Evolutionary conservation across 495 filamentous ascomycete species (phyloP), one percentile per base, ranked within the genome.

Genomic region (Monascus purpureus): DNA sequence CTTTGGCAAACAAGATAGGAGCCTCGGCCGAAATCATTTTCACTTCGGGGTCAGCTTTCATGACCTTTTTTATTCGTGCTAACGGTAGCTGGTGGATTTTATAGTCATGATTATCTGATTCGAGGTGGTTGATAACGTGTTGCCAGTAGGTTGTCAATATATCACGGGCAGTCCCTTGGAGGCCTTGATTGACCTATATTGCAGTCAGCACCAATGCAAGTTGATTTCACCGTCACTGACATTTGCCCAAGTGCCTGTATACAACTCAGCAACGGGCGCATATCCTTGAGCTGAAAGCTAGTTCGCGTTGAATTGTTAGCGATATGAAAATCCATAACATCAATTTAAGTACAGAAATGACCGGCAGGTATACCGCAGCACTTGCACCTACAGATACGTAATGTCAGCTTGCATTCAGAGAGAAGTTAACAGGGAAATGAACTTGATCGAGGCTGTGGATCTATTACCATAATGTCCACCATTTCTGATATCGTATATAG

Each of bases 1-100:
- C 90, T 63, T 97, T 97, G 29, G 90, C 90, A 49, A 97, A 97
- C 11, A 97, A 63, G 47, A 97, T 97, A 8, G 90, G 90, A 4
- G 90, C 90, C 59, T 97, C 90, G 13, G 90, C 90, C 8, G 86
- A 94, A 31, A 97, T 97, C 90, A 97, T 97, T 62, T 97, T 97
- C 30, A 97, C 90, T 41, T 97, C 90, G 1, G 90, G 90, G 43
- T 97, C 90, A 2, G 90, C 90, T 59, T 97, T 97, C 90, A 97
- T 97, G 43, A 97, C 90, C 53, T 97, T 97, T 69, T 96, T 97
- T 58, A 97, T 97, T 25, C 90, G 80, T 15, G 90, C 90, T 29
- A 97, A 68, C 2, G 90, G 90, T 19, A 97, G 64, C 55, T 95
- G 90, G 46, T 97, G 90, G 29, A 94, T 65, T 55, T 97, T 97